Conservation (phyloP, 2,329 filamentous ascomycete species). For the Grosmannia huntii region DNA sequence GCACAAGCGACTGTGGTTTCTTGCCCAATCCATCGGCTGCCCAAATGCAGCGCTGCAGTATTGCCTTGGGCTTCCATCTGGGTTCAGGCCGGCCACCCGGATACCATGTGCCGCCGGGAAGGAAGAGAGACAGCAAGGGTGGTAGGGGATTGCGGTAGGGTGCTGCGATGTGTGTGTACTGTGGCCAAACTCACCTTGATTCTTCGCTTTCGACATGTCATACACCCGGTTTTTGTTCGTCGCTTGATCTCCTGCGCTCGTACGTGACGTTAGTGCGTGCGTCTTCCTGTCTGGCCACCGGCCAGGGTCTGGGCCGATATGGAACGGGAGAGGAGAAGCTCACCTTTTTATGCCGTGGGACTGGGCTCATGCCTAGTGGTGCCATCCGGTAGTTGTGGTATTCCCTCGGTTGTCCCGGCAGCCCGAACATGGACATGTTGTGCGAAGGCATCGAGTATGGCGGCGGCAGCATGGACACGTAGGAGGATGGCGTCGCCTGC, state of each 20-base stretch:
- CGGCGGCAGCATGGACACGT: conserved; percentile 27
- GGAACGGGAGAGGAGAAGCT: conserved; percentile 10
- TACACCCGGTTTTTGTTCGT: conserved; percentile 49
- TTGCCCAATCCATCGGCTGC: neutral
- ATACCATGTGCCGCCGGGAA: neutral
- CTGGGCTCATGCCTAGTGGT: neutral
- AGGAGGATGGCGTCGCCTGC: conserved; percentile 23
- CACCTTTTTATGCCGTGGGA: conserved; percentile 43
- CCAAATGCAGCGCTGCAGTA: neutral
- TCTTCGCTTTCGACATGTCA: conserved; percentile 48
- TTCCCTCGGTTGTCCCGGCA: conserved; percentile 10
- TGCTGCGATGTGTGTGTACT: neutral
- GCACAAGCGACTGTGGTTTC: neutral
- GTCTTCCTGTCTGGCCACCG: neutral
- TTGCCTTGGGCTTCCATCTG: neutral
- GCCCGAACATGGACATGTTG: conserved; percentile 32
- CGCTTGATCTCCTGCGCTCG: conserved; percentile 44
- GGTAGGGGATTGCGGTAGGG: neutral
- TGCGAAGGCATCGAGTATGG: conserved; percentile 31
- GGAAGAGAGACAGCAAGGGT: neutral
- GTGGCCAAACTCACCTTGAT: conserved; percentile 36
- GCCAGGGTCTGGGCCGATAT: neutral
- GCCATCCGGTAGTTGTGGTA: conserved; percentile 6
- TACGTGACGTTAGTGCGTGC: neutral
- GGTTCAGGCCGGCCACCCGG: neutral